Percentiles rank a stretch among this genome's conserved stretches.
phyloP scores from a whole-genome alignment of 495 filamentous ascomycete genomes.

The Neurospora africana region DNA sequence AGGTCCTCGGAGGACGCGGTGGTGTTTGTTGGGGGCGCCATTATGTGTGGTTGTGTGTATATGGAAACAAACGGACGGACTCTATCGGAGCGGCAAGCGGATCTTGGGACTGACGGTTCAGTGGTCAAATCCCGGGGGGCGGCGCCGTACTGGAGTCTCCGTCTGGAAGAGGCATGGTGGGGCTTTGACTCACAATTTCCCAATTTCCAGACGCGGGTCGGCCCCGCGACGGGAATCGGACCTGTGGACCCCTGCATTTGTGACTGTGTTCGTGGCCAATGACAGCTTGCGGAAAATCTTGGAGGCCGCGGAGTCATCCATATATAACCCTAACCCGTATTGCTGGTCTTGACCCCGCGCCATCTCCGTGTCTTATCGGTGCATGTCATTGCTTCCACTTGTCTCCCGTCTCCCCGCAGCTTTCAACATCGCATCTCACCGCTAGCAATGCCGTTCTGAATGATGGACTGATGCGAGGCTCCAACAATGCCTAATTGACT shows the following conservation, averaged over 20 bases:
- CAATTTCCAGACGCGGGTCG: background rate
- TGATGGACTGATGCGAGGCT: background rate
- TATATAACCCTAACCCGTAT: background rate
- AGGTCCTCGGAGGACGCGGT: slow-evolving; percentile 38
- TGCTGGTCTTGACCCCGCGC: background rate
- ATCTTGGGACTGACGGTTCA: background rate
- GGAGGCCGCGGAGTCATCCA: background rate
- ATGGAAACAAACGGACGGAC: background rate
- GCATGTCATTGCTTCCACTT: background rate
- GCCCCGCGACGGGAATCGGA: background rate
- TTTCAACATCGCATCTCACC: background rate
- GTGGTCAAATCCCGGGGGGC: background rate
- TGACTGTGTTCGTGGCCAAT: background rate
- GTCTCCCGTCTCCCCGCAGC: background rate
- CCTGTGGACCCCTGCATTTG: background rate
- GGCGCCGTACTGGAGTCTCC: background rate
- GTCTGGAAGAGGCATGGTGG: background rate
- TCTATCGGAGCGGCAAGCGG: background rate
- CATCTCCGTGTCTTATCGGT: background rate
- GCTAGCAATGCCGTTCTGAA: background rate
- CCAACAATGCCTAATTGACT: background rate
- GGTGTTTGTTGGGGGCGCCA: slow-evolving; percentile 7
- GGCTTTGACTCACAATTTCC: slow-evolving; percentile 1
- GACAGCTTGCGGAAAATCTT: background rate
- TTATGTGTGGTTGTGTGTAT: background rate